Conservation (phyloP, 1,139 yeast species). For the Insectozyma bohioensis region DNA sequence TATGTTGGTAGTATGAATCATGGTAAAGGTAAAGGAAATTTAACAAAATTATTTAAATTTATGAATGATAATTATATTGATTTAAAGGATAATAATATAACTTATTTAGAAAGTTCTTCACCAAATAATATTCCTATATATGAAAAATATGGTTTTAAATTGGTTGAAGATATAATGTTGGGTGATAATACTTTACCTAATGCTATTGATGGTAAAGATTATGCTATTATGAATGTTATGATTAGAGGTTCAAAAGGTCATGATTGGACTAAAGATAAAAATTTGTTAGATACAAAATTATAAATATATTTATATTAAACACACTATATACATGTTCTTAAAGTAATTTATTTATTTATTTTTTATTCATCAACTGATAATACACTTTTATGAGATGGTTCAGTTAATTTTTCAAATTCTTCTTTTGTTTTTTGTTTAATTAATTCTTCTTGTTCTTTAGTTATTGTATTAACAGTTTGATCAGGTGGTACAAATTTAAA, state of each 20-base stretch:
- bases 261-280: slow-evolving; percentile 32
- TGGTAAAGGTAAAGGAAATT: slow-evolving; percentile 70
- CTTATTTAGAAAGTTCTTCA: slow-evolving; percentile 63
- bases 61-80: slow-evolving; percentile 56
- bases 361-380: slow-evolving; percentile 59
- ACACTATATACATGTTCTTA: slow-evolving; percentile 9
- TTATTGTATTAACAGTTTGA: slow-evolving; percentile 70
- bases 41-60: slow-evolving; percentile 55
- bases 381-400: slow-evolving; percentile 64
- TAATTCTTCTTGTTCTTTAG: slow-evolving; percentile 56
- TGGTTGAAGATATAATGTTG: slow-evolving; percentile 49
- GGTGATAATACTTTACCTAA: slow-evolving; percentile 37
- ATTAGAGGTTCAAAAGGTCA: slow-evolving; percentile 47
- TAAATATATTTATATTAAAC: slow-evolving; percentile 15
- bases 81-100: slow-evolving; percentile 34
- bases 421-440: slow-evolving; percentile 41
- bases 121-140: slow-evolving; percentile 56
- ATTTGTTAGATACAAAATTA: slow-evolving; percentile 13
- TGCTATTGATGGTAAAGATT: slow-evolving; percentile 45
- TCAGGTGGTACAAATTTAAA: slow-evolving; percentile 86
- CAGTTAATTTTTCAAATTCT: slow-evolving; percentile 35
- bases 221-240: slow-evolving; percentile 60
- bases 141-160: slow-evolving; percentile 54
- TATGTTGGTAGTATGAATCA: slow-evolving; percentile 58
- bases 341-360: slow-evolving; percentile 3